Evolutionary conservation across 1,284 basidiomycete genomes (phyloP), one percentile per base, ranked within the genome.

Genomic region (Testicularia cyperi): DNA sequence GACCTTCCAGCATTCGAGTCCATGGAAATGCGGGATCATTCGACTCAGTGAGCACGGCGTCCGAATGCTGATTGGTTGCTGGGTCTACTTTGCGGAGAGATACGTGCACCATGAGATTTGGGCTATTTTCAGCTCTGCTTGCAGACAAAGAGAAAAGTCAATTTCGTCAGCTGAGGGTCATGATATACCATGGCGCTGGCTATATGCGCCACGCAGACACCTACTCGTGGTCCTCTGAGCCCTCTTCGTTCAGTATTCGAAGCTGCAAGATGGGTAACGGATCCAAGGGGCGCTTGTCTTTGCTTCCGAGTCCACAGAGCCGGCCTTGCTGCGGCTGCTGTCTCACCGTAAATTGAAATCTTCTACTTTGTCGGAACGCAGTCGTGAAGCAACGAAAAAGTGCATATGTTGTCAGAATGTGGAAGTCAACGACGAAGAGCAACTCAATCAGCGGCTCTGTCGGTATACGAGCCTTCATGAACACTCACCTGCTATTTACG

Each of bases 211-310:
- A n/a, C n/a, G n/a, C n/a, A n/a, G n/a, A n/a, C 8, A 65, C 62
- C 47, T 38, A 65, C 62, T 62, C 54, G 35, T 51, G 44, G 29
- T 67, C 64, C 31, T 64, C 41, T 15, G 27, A 38, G 15, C 54
- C 54, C 12, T 68, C 44, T 12, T 40, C 10, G 5, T 47, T 44
- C 18, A 47, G 16, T 14, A 68, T 34, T n/a, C 52, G 45, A 13
- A 68, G 40, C 34, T 68, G 62, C 4, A 68, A 26, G 44, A 68
- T 68, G 1, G 66, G 66, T 18, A 68, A 27, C 10, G 66, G 66
- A 34, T 68, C 66, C 14, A 68, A 24, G 5, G 64, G 63, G 10
- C 66, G 44, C 27, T 61, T 56, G 34, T 68, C 63, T 34, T 67
- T 66, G 43, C 46, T 58, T 21, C 66, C 62, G 7, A 69, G 47